Evolutionary conservation across 768 basidiomycete species (phyloP).

Genomic region (Leucocoprinus leucothites): DNA sequence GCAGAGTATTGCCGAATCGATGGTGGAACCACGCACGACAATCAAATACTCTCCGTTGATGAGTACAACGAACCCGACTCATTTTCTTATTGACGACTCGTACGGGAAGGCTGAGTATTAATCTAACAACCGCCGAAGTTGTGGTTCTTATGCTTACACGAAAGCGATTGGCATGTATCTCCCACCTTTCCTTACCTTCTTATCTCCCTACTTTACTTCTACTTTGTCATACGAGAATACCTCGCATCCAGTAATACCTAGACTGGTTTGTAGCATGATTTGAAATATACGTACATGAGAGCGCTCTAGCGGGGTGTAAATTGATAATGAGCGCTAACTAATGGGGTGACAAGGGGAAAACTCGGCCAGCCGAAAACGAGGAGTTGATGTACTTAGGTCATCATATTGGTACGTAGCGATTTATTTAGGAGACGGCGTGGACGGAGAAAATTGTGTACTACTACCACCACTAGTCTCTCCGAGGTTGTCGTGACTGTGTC

Average conservation of each 20-base stretch:
- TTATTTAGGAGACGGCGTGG: too few relatives aligned
- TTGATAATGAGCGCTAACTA: too few relatives aligned
- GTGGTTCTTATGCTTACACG: conserved; percentile 96
- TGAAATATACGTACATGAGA: too few relatives aligned
- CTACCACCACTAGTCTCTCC: too few relatives aligned
- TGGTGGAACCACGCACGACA: conserved; percentile 93
- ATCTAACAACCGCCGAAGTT: conserved; percentile 90
- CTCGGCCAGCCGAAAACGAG: too few relatives aligned
- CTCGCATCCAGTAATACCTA: conserved; percentile 98
- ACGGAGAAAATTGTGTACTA: too few relatives aligned
- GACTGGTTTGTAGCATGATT: conserved; percentile 96
- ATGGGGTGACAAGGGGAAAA: too few relatives aligned
- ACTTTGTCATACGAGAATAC: neutral
- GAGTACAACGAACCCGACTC: conserved; percentile 94
- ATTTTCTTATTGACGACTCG: conserved; percentile 96
- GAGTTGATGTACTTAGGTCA: too few relatives aligned
- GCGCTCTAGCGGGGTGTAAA: too few relatives aligned
- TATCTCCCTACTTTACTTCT: neutral
- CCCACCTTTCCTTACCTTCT: neutral
- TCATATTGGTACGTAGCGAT: too few relatives aligned
- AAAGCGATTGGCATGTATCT: conserved; percentile 86
- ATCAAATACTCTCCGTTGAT: conserved; percentile 93
- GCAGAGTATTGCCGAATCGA: conserved; percentile 96
- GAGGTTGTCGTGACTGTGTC: too few relatives aligned
- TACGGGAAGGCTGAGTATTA: conserved; percentile 96